Evolutionary conservation across 202 grass and related monocot genomes (phyloP), one percentile per base, ranked within the genome.

Genomic region (Setaria viridis): DNA sequence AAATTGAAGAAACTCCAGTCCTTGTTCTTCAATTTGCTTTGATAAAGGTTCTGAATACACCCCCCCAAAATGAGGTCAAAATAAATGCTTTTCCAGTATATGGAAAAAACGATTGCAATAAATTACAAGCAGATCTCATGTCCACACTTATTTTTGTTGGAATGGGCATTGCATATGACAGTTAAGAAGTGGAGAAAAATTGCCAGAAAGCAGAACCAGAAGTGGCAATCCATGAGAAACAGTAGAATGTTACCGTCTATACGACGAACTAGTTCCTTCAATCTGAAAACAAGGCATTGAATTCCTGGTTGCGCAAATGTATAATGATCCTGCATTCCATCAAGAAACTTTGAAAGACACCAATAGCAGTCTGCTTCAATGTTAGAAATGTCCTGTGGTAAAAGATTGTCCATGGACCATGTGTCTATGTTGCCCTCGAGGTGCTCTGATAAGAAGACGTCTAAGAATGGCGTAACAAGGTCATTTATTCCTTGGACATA

Each of bases 401-500:
- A 98, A 78, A 98, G 89, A 34, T 93, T 66, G 47, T 88, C 83
- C 68, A 90, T 84, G 60, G 89, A 93, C 95, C 92, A 95, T 47
- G 77, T 95, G 59, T 95, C 92, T 83, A 97, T 88, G 72, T 88
- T 87, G 63, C 92, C 95, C 43, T 94, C 87, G 58, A 95, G 87
- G 81, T 95, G 87, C 86, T 93, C 92, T 56, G 92, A 98, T 78
- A 98, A 90, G 73, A 98, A 98, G 16, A 98, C 91, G 13, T 95
- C 87, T 43, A 95, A 76, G 83, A 98, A 98, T 33, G 95, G 95
- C 9, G 91, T 95, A 25, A 95, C 80, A 79, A 98, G 87, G 74
- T 93, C 93, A 0, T 98, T 98, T 92, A 95, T 98, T 88, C 93
- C 93, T 90, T 98, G 93, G 75, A 98, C 93, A 55, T 98, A 95